Evolutionary conservation across 2,329 filamentous ascomycete genomes (phyloP).

Genomic region (Endothia cerciana): DNA sequence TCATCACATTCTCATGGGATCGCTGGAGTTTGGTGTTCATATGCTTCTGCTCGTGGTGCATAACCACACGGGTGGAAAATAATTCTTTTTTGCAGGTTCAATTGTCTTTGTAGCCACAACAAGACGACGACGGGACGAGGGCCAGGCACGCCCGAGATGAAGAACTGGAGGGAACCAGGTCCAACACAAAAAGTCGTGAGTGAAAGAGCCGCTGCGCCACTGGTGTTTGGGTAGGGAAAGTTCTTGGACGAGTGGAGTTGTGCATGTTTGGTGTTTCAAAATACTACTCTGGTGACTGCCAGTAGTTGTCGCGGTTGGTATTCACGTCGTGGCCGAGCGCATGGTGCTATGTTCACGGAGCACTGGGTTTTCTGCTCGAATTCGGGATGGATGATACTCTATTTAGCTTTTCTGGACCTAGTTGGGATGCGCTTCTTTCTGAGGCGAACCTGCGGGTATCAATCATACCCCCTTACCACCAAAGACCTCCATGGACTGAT

Average conservation of each 20-base stretch:
- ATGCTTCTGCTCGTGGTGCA: slow-evolving; percentile 21
- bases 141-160: background rate
- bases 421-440: background rate
- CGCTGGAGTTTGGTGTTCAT: slow-evolving; percentile 18
- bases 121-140: slow-evolving; percentile 12
- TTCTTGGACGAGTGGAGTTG: slow-evolving; percentile 18
- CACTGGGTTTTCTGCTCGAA: background rate
- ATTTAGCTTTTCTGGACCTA: background rate
- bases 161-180: background rate
- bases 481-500: background rate
- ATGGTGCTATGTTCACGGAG: slow-evolving; percentile 1
- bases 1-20: slow-evolving; percentile 15
- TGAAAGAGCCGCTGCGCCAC: background rate
- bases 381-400: slow-evolving; percentile 7
- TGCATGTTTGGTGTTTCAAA: background rate
- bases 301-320: background rate
- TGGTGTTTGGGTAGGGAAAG: slow-evolving; percentile 14
- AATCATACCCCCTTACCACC: slow-evolving; percentile 11
- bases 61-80: slow-evolving; percentile 22
- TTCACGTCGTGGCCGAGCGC: background rate
- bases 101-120: slow-evolving; percentile 6
- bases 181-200: slow-evolving; percentile 1
- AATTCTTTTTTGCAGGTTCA: slow-evolving; percentile 15
- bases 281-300: background rate
- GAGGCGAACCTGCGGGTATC: background rate